Evolutionary conservation across 2,329 filamentous ascomycete genomes (phyloP), one percentile per base, ranked within the genome.

Genomic region (Sarocladiaceae sp.): DNA sequence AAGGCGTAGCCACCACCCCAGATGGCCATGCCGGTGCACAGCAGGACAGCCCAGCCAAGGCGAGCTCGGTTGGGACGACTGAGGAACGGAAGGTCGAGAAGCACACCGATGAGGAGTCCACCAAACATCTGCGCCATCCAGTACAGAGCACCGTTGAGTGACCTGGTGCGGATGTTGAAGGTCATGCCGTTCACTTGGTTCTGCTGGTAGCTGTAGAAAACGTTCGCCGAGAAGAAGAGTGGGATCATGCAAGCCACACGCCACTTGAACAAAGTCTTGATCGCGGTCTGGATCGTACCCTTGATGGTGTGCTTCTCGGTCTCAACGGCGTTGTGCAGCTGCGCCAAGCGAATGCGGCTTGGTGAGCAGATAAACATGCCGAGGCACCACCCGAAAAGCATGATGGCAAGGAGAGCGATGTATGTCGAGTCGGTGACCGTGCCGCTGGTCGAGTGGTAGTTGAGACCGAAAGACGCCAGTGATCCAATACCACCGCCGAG

Each of bases 1-100:
- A 87, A 88, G 17, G 72, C 76, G 59, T 83, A 86, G n/a, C 84
- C 85, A 22, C 76, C 77, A 25, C 77, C 78, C 78, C 77, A 81
- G 55, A 79, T 75, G n/a, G 58, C 69, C 72, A 80, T 77, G 1
- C 74, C 76, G 4, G 73, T 70, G 3, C 70, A 63, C 25, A 80
- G 72, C 28, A 81, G 66, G 36, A 73, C 61, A 7, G 57, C 59
- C 68, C 77, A 78, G 15, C 72, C 76, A 10, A 73, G 57, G 17
- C 71, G 67, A 20, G 77, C 77, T 11, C 77, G 76, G 12, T 64
- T 65, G 3, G 66, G 70, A 7, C 77, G 73, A 35, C 64, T 68
- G 11, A 80, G 56, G 28, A 62, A 64, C 1, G 67, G 63, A 4
- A 72, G 56, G 51, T 80, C 77, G 4, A 78, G 68, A 23, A 71